Evolutionary conservation across 192 early-diverging fungal genomes (phyloP).

Genomic region (Linnemannia schmuckeri): DNA sequence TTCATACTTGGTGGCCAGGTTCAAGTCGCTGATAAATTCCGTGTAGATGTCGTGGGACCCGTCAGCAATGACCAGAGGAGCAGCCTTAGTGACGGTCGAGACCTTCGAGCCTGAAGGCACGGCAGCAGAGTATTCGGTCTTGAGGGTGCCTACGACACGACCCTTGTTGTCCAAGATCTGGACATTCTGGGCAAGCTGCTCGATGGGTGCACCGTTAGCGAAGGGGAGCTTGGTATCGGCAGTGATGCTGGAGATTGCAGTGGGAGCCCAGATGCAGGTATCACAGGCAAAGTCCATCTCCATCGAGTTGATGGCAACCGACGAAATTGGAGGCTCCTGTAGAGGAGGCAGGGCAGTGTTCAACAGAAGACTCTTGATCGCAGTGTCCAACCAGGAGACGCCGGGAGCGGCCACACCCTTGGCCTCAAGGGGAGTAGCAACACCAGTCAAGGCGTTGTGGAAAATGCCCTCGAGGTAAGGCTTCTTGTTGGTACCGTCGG

Average conservation of each 20-base stretch:
- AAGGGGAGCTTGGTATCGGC: constrained; percentile 69
- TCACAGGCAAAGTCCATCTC: constrained; percentile 56
- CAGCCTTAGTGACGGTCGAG: constrained; percentile 37
- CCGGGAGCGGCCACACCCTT: constrained; percentile 31
- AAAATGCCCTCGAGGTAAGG: constrained; percentile 28
- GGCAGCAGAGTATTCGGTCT: constrained; percentile 16
- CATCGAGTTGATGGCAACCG: constrained; percentile 60
- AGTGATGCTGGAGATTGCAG: constrained; percentile 54
- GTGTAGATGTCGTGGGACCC: constrained; percentile 53
- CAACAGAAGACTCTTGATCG: constrained; percentile 20
- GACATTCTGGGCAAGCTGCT: constrained; percentile 58
- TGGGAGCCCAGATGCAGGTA: constrained; percentile 56
- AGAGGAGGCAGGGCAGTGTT: constrained; percentile 22
- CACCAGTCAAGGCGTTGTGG: constrained; percentile 17
- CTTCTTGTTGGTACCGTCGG: not conserved
- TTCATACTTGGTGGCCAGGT: constrained; percentile 30
- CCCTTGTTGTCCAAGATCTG: constrained; percentile 40
- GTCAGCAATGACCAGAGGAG: constrained; percentile 51
- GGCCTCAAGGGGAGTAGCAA: constrained; percentile 15
- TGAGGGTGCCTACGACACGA: constrained; percentile 24
- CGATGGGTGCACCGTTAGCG: constrained; percentile 61
- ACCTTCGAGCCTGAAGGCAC: constrained; percentile 49
- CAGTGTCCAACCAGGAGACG: constrained; percentile 44
- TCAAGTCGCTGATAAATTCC: constrained; percentile 60
- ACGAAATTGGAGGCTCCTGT: constrained; percentile 41